Evolutionary conservation across 768 basidiomycete genomes (phyloP).

Genomic region (Trametes villosa): DNA sequence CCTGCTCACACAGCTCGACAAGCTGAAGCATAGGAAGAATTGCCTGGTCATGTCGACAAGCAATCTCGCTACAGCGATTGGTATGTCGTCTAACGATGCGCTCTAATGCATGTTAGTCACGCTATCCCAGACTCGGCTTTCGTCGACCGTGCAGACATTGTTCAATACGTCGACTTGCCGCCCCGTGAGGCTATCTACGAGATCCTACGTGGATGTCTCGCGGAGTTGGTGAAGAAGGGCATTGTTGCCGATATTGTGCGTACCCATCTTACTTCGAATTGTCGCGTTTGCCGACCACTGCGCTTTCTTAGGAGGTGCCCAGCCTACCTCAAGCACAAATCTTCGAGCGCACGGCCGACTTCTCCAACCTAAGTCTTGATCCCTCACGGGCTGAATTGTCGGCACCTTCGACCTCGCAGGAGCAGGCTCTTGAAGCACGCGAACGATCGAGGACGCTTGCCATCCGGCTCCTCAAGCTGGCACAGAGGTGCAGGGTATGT

Average conservation of each 20-base stretch:
- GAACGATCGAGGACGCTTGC: slow-evolving; percentile 59
- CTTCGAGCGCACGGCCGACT: slow-evolving; percentile 44
- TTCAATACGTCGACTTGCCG: slow-evolving; percentile 93
- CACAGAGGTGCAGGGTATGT: slow-evolving; percentile 79
- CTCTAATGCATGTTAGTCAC: background rate
- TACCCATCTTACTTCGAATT: slow-evolving; percentile 3
- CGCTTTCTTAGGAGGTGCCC: slow-evolving; percentile 56
- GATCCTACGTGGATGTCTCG: slow-evolving; percentile 81
- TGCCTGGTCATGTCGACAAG: slow-evolving; percentile 96
- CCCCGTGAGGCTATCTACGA: slow-evolving; percentile 92
- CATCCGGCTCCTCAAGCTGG: slow-evolving; percentile 64
- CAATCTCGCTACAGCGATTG: slow-evolving; percentile 93
- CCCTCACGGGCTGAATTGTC: background rate
- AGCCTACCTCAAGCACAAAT: slow-evolving; percentile 63
- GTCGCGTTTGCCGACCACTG: background rate
- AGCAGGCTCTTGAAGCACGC: slow-evolving; percentile 37
- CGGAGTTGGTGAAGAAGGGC: slow-evolving; percentile 76
- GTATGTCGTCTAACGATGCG: slow-evolving; percentile 44
- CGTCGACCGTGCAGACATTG: slow-evolving; percentile 94
- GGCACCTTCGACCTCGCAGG: slow-evolving; percentile 4
- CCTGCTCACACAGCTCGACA: slow-evolving; percentile 94
- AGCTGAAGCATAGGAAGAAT: slow-evolving; percentile 90
- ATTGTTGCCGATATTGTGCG: slow-evolving; percentile 70
- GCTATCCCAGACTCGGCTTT: slow-evolving; percentile 80
- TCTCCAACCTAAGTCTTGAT: slow-evolving; percentile 15